A percentile compares a stretch with the other conserved stretches of the same genome.
phyloP scores from a whole-genome alignment of 768 basidiomycete genomes.

The Paxillus rubicundulus region DNA sequence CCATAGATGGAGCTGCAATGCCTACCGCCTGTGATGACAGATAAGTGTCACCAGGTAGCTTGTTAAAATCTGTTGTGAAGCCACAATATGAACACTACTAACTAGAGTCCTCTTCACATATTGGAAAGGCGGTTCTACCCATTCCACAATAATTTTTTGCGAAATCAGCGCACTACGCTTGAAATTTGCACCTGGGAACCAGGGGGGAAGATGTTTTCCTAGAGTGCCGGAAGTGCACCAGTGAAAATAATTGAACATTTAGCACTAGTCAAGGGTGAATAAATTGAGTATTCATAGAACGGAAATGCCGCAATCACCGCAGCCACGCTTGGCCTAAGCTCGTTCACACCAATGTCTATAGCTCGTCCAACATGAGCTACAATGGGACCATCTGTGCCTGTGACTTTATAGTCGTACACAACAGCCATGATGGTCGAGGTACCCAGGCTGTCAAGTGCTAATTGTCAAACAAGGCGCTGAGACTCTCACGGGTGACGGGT shows the following conservation, averaged over 20 bases:
- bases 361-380: constrained; percentile 10
- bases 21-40: constrained; percentile 13
- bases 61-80: neutral
- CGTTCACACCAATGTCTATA: too few species aligned
- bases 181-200: constrained; percentile 25
- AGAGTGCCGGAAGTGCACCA: too few species aligned
- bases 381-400: constrained; percentile 19
- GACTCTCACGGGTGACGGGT: neutral
- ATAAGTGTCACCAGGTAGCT: neutral
- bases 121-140: constrained; percentile 23
- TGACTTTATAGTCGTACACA: constrained; percentile 23
- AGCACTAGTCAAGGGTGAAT: constrained; percentile 6
- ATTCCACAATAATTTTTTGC: neutral
- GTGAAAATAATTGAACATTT: neutral
- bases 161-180: neutral
- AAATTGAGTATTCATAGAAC: constrained; percentile 1
- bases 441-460: constrained; percentile 12
- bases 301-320: too few species aligned
- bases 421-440: constrained; percentile 22
- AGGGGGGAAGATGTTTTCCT: constrained; percentile 12
- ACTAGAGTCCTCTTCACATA: constrained; percentile 23
- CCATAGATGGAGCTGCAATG: constrained; percentile 22
- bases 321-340: too few species aligned
- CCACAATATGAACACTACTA: neutral
- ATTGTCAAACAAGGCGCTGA: neutral